Conservation (phyloP, 2,329 filamentous ascomycete genomes). For the Calonectria pseudoreteaudii region DNA sequence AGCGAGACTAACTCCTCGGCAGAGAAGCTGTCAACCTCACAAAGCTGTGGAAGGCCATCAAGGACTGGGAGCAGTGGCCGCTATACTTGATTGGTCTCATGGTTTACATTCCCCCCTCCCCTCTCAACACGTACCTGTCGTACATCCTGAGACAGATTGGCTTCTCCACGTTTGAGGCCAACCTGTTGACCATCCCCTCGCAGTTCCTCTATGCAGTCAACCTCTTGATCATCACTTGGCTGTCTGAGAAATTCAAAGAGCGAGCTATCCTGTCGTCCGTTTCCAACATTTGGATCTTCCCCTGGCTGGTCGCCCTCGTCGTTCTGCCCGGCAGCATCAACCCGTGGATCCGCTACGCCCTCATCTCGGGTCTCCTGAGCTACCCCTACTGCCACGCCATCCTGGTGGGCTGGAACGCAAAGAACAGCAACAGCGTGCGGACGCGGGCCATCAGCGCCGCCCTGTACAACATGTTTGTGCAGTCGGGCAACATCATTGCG, state of each 20-base stretch:
- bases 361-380: constrained; percentile 52
- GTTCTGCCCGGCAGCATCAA: constrained; percentile 50
- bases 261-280: constrained; percentile 58
- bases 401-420: constrained; percentile 68
- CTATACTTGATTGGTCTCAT: constrained; percentile 60
- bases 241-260: constrained; percentile 58
- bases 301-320: constrained; percentile 59
- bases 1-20: constrained; percentile 48
- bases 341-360: constrained; percentile 57
- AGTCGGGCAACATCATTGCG: constrained; percentile 56
- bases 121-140: constrained; percentile 59
- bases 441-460: constrained; percentile 72
- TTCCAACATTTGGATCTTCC: constrained; percentile 63
- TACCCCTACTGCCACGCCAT: constrained; percentile 61
- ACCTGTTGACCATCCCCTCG: constrained; percentile 58
- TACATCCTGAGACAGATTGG: constrained; percentile 57
- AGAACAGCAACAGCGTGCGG: constrained; percentile 71
- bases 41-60: constrained; percentile 62
- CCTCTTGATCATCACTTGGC: constrained; percentile 58
- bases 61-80: constrained; percentile 72
- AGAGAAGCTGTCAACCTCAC: constrained; percentile 46
- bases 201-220: constrained; percentile 59
- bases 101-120: constrained; percentile 55
- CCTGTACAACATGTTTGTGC: constrained; percentile 69
- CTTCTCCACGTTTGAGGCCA: constrained; percentile 59